These are phyloP conservation scores for Candida schatavii DNA, from an alignment of 805 yeast genomes.

Conservation along the genomic window DNA sequence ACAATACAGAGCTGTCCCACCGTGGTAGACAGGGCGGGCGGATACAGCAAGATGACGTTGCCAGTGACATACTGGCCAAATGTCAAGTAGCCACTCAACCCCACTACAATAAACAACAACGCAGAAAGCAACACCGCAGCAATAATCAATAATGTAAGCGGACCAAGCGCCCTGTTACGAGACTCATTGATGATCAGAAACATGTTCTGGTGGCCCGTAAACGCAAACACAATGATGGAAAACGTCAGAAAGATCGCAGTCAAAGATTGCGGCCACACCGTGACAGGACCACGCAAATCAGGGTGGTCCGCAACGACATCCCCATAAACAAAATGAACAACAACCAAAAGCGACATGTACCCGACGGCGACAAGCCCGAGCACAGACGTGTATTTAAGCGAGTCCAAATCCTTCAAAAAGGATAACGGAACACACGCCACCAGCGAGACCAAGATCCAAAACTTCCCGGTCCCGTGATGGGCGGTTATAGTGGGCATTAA, in stretches of 20 bases:
- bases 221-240: slow-evolving; percentile 93
- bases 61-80: slow-evolving; percentile 81
- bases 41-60: slow-evolving; percentile 77
- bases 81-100: slow-evolving; percentile 79
- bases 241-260: slow-evolving; percentile 60
- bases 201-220: slow-evolving; percentile 95
- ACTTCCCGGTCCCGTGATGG: slow-evolving; percentile 46
- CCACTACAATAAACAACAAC: slow-evolving; percentile 64
- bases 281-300: slow-evolving; percentile 25
- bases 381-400: slow-evolving; percentile 81
- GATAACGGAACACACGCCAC: slow-evolving; percentile 57
- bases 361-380: slow-evolving; percentile 79
- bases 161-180: slow-evolving; percentile 45
- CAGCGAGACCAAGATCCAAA: slow-evolving; percentile 59
- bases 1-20: slow-evolving; percentile 81
- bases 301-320: slow-evolving; percentile 40
- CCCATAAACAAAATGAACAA: slow-evolving; percentile 61
- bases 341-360: slow-evolving; percentile 69
- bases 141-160: slow-evolving; percentile 39
- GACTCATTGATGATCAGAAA: slow-evolving; percentile 85
- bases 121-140: slow-evolving; percentile 61
- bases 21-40: slow-evolving; percentile 54
- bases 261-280: slow-evolving; percentile 38
- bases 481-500: slow-evolving; percentile 71
- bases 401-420: slow-evolving; percentile 71